These are phyloP conservation scores for Trichophyton mentagrophytes DNA, from an alignment of 2,329 filamentous ascomycete species.

Conservation along the genomic window DNA sequence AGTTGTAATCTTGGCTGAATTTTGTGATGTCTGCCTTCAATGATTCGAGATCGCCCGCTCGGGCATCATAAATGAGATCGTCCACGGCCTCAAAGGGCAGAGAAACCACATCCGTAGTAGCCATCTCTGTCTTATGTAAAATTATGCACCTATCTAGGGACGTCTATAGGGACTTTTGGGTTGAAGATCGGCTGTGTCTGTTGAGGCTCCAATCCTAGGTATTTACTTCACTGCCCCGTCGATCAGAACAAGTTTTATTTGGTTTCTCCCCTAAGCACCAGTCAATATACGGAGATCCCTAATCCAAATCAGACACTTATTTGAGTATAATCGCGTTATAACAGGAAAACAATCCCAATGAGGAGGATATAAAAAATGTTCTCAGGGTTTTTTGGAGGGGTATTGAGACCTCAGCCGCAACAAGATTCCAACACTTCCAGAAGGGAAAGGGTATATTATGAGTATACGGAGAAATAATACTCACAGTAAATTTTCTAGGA, in stretches of 20 bases:
- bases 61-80: conserved; percentile 78
- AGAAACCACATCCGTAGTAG: conserved; percentile 11
- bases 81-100: conserved; percentile 72
- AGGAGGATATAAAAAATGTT: neutral
- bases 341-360: no score
- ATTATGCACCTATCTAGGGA: neutral
- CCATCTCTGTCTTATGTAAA: neutral
- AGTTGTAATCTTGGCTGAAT: conserved; percentile 50
- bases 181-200: no score
- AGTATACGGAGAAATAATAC: neutral
- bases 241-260: no score
- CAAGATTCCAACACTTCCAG: neutral
- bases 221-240: no score
- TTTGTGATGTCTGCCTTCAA: conserved; percentile 48
- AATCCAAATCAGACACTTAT: neutral
- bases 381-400: neutral
- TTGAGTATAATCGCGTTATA: neutral
- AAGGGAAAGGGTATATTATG: neutral
- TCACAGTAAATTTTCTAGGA: neutral
- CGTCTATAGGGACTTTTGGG: no score
- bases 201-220: no score
- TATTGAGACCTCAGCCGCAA: neutral
- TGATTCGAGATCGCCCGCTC: conserved; percentile 61
- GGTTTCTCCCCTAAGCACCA: neutral
- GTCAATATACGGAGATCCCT: neutral